Evolutionary conservation across 176 grass and related monocot species (phyloP).

Genomic region (Aegilops longissima): DNA sequence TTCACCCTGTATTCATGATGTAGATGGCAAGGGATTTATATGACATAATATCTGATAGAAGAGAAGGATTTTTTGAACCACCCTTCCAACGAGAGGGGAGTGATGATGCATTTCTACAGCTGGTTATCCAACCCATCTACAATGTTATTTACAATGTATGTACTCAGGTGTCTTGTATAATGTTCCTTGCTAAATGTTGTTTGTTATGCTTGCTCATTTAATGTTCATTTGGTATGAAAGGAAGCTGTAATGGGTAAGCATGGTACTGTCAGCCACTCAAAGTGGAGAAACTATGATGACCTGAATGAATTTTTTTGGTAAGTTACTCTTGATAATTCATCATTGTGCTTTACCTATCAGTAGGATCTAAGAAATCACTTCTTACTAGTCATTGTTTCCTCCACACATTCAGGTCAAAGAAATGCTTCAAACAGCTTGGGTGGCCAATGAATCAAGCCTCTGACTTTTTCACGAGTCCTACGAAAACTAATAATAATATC

Average conservation of each 20-base stretch:
- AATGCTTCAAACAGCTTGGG: slow-evolving; percentile 68
- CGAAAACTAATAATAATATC: slow-evolving; percentile 1
- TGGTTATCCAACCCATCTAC: slow-evolving; percentile 78
- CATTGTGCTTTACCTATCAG: background rate
- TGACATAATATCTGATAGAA: slow-evolving; percentile 42
- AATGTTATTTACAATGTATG: slow-evolving; percentile 71
- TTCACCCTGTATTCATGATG: slow-evolving; percentile 14
- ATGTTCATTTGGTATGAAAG: slow-evolving; percentile 58
- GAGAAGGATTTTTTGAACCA: slow-evolving; percentile 23
- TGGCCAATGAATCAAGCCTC: slow-evolving; percentile 55
- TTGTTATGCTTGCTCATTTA: background rate
- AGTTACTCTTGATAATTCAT: slow-evolving; percentile 25
- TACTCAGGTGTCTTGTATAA: background rate
- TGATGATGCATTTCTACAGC: slow-evolving; percentile 57
- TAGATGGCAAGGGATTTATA: slow-evolving; percentile 84
- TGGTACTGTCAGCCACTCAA: slow-evolving; percentile 83
- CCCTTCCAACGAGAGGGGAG: slow-evolving; percentile 43
- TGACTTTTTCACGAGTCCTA: slow-evolving; percentile 52
- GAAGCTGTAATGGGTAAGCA: slow-evolving; percentile 62
- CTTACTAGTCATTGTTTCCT: slow-evolving; percentile 15
- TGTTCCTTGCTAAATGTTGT: background rate
- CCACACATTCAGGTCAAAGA: slow-evolving; percentile 66
- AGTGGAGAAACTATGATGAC: slow-evolving; percentile 99
- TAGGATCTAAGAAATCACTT: slow-evolving; percentile 1
- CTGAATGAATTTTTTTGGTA: slow-evolving; percentile 98